Conservation (phyloP, 805 yeast species). For the Debaryomyces castellii region DNA sequence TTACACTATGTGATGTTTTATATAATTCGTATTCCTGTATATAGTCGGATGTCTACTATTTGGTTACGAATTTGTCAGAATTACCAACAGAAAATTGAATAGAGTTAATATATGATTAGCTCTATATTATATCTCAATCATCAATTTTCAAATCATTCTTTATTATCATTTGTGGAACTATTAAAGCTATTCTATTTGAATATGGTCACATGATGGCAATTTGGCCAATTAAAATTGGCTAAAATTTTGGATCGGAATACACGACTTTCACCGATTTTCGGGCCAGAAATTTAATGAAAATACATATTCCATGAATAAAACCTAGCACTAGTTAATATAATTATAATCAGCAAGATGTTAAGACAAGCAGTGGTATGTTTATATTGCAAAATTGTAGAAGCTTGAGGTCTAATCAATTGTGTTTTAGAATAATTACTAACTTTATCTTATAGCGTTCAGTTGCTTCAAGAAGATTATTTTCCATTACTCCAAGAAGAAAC, state of each 20-base stretch:
- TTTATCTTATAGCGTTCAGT: conserved; percentile 25
- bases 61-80: too few relatives aligned
- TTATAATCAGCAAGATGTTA: conserved; percentile 23
- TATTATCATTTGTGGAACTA: too few relatives aligned
- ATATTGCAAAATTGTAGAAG: not conserved
- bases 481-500: conserved; percentile 41
- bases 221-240: conserved; percentile 9
- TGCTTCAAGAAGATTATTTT: conserved; percentile 40
- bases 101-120: too few relatives aligned
- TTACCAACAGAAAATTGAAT: too few relatives aligned
- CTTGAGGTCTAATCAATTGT: not conserved
- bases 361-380: conserved; percentile 44
- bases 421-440: conserved; percentile 5
- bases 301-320: not conserved
- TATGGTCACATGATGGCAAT: conserved; percentile 3
- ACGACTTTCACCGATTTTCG: conserved; percentile 10
- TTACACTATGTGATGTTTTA: too few relatives aligned
- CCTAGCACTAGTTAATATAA: not conserved
- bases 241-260: conserved; percentile 3
- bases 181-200: too few relatives aligned
- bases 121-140: too few relatives aligned
- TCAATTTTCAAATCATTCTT: too few relatives aligned
- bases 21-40: not conserved
- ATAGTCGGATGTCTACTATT: too few relatives aligned
- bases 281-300: conserved; percentile 4